phyloP scores from a whole-genome alignment of 169 alveolate genomes.

The Besnoitia besnoiti region DNA sequence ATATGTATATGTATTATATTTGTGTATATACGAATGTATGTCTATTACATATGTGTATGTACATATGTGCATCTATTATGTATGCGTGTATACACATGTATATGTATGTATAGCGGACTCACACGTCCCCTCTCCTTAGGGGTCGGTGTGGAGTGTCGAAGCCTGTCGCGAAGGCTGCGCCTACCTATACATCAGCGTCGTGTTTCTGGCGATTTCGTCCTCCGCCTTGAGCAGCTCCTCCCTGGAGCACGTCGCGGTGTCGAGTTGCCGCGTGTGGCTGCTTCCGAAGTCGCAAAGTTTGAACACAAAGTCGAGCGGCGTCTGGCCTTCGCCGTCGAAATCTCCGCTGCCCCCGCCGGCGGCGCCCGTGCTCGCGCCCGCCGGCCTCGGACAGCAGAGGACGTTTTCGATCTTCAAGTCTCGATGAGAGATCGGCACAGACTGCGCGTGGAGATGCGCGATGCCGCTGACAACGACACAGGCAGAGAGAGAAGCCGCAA shows the following conservation, averaged over 20 bases:
- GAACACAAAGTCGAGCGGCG: background rate
- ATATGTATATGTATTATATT: no score
- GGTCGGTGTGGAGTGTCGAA: no score
- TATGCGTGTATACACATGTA: no score
- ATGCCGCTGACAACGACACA: slow-evolving; percentile 24
- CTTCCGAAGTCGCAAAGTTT: slow-evolving; percentile 90
- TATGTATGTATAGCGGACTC: no score
- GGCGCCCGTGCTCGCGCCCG: background rate
- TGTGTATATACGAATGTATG: background rate
- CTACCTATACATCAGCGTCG: slow-evolving; percentile 84
- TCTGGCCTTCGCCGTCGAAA: background rate
- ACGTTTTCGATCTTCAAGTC: slow-evolving; percentile 88
- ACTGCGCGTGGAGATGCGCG: slow-evolving; percentile 56
- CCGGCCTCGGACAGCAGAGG: slow-evolving; percentile 40
- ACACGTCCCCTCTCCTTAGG: no score
- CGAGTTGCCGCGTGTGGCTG: slow-evolving; percentile 67
- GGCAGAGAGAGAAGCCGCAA: background rate
- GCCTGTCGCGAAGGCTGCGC: no score
- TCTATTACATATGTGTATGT: background rate
- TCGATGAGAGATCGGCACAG: slow-evolving; percentile 84
- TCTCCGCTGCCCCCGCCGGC: background rate
- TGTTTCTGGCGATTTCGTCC: slow-evolving; percentile 81
- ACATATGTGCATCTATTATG: background rate
- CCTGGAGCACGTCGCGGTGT: slow-evolving; percentile 8
- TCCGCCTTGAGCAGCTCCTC: slow-evolving; percentile 70